Base-by-base conservation (phyloP, 108 stramenopile species). In the Cyclostephanos tholiformis region DNA sequence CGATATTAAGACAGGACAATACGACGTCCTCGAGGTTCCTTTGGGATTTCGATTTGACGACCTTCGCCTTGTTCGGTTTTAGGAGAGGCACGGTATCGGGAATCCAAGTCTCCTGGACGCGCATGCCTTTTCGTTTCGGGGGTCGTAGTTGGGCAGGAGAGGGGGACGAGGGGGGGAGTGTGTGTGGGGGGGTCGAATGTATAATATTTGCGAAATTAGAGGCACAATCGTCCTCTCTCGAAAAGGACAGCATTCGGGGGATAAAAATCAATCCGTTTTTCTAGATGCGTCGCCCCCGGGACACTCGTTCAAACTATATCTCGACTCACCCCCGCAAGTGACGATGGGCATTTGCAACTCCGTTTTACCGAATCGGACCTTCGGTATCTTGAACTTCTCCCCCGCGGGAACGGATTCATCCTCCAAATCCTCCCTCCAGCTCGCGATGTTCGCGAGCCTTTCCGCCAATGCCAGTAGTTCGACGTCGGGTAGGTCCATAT, bases 301-400 rank as follows among this genome's bases (percentile, higher is more conserved):
- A n/a, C n/a, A n/a, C n/a, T n/a, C n/a, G n/a, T n/a, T n/a, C n/a
- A n/a, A n/a, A n/a, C n/a, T n/a, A n/a, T n/a, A n/a, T n/a, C n/a
- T n/a, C 16, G 75, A 74, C 86, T 85, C 85, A 23, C 86, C 90
- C 10, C 92, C 92, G 59, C 86, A 88, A 7, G 90, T 91, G 25
- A 93, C 65, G 50, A 89, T 86, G 22, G 92, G 89, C 84, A 93
- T 93, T 63, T 82, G 69, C 2, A 93, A 53, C 62, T 87, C 86
- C 19, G 92, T 93, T 6, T 63, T 53, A 1, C 92, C 92, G 77
- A 87, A 93, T 55, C 90, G 69, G 6, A 86, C 81, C 35, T 70
- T 84, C 32, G 87, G 87, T 0, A 83, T 58, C n/a, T 59, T 60
- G 52, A 82, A 84, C 48, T 56, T 51, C 25, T 53, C 6, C 41